Conservation (phyloP, 495 filamentous ascomycete species). For the Podospora tetraspora region DNA sequence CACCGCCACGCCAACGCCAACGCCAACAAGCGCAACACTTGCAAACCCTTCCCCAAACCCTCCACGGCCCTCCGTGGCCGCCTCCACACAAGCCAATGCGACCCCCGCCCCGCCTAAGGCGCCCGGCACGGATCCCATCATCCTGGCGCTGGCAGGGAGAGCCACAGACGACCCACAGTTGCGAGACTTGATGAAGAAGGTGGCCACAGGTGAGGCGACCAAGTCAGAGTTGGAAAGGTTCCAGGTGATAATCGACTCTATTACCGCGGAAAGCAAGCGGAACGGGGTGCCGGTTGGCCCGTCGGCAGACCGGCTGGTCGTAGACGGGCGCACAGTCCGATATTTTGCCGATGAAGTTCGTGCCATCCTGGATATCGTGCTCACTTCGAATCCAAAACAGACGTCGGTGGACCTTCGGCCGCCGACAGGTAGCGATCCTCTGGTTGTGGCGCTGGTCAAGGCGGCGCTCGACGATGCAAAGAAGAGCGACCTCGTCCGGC, state of each 20-base stretch:
- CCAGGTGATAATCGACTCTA: slow-evolving; percentile 86
- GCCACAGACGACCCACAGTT: slow-evolving; percentile 81
- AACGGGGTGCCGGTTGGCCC: slow-evolving; percentile 38
- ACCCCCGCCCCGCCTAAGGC: slow-evolving; percentile 27
- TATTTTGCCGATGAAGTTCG: slow-evolving; percentile 47
- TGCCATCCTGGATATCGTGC: slow-evolving; percentile 43
- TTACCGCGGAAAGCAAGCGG: slow-evolving; percentile 55
- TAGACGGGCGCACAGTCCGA: slow-evolving; percentile 41
- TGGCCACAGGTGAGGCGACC: slow-evolving; percentile 79
- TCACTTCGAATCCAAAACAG: slow-evolving; percentile 42
- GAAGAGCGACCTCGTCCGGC: slow-evolving; percentile 36
- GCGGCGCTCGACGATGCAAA: slow-evolving; percentile 36
- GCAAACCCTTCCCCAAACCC: slow-evolving; percentile 11
- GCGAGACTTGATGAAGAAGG: slow-evolving; percentile 94
- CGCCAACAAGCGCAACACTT: not conserved
- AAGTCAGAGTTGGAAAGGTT: slow-evolving; percentile 79
- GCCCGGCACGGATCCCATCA: slow-evolving; percentile 79
- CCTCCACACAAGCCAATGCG: slow-evolving; percentile 20
- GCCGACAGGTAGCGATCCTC: slow-evolving; percentile 37
- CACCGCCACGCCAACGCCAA: slow-evolving; percentile 7
- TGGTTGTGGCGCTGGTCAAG: slow-evolving; percentile 42
- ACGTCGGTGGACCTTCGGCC: slow-evolving; percentile 36
- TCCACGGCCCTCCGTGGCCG: not conserved
- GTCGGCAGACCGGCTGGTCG: slow-evolving; percentile 40
- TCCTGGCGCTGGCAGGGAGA: slow-evolving; percentile 82